A percentile compares a stretch with the other conserved stretches of the same genome.
Evolutionary conservation across 257 asterid genomes (phyloP).

Genomic region (Penstemon eatonii): DNA sequence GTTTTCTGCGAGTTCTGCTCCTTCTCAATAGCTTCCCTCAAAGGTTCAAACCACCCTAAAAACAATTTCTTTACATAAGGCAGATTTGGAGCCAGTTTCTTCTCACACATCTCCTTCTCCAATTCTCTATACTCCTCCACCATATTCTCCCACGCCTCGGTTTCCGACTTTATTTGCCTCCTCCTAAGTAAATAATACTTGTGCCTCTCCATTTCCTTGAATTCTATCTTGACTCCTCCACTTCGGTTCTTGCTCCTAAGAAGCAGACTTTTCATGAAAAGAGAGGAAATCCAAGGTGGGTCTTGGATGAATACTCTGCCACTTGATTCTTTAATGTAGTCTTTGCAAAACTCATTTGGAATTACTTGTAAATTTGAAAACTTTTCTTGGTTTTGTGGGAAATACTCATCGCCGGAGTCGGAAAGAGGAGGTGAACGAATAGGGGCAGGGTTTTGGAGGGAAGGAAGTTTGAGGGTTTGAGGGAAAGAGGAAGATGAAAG

Average conservation of each 20-base stretch:
- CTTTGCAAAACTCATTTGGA: constrained; percentile 43
- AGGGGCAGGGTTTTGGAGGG: constrained; percentile 44
- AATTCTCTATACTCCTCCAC: constrained; percentile 83
- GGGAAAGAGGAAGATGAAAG: constrained; percentile 56
- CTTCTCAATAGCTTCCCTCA: constrained; percentile 71
- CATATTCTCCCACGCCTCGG: constrained; percentile 93
- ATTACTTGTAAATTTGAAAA: constrained; percentile 39
- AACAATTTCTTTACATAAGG: constrained; percentile 80
- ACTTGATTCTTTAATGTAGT: constrained; percentile 31
- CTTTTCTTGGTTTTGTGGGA: constrained; percentile 38
- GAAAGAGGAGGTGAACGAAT: constrained; percentile 53
- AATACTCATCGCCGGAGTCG: constrained; percentile 59
- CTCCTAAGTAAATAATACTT: constrained; percentile 63
- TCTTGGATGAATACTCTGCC: constrained; percentile 67
- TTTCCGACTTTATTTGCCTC: constrained; percentile 80
- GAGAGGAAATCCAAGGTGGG: constrained; percentile 88
- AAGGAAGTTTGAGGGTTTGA: constrained; percentile 59
- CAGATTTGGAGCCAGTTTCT: constrained; percentile 82
- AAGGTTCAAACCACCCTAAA: constrained; percentile 92
- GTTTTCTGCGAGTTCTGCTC: constrained; percentile 57
- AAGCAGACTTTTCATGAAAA: constrained; percentile 64
- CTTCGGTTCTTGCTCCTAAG: constrained; percentile 45
- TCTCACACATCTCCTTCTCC: constrained; percentile 95
- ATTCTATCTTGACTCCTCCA: constrained; percentile 60
- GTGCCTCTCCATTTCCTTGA: constrained; percentile 73